phyloP scores from a whole-genome alignment of 768 basidiomycete genomes.

The Suillus plorans region DNA sequence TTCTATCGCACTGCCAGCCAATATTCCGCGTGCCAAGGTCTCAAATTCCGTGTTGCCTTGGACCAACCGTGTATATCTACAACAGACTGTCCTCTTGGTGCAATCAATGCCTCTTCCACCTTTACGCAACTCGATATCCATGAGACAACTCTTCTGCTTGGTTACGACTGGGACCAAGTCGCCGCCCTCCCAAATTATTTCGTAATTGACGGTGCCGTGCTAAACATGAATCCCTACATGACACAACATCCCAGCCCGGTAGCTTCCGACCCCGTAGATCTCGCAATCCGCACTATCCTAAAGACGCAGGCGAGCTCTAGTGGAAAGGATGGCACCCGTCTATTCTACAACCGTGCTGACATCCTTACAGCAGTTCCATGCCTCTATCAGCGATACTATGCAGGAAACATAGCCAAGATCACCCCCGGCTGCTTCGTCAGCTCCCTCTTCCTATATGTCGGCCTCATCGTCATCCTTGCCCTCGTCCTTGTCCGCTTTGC shows the following conservation, averaged over 20 bases:
- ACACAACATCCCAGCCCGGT: slow-evolving; percentile 66
- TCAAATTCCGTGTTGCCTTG: slow-evolving; percentile 65
- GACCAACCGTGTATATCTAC: slow-evolving; percentile 68
- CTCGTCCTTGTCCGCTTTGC: slow-evolving; percentile 89
- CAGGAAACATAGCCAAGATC: slow-evolving; percentile 95
- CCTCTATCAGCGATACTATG: slow-evolving; percentile 81
- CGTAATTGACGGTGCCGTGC: slow-evolving; percentile 90
- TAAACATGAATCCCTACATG: slow-evolving; percentile 91
- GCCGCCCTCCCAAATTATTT: slow-evolving; percentile 69
- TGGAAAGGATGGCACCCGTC: slow-evolving; percentile 88
- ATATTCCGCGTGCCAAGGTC: slow-evolving; percentile 62
- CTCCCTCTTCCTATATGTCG: slow-evolving; percentile 83
- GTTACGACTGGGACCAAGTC: slow-evolving; percentile 92
- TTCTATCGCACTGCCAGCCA: slow-evolving; percentile 72
- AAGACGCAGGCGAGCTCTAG: slow-evolving; percentile 42
- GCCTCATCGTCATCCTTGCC: slow-evolving; percentile 86
- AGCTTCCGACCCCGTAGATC: slow-evolving; percentile 75
- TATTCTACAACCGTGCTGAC: slow-evolving; percentile 73
- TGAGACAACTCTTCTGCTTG: slow-evolving; percentile 69
- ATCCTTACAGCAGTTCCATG: slow-evolving; percentile 75
- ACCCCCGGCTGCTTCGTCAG: slow-evolving; percentile 95
- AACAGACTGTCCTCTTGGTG: slow-evolving; percentile 66
- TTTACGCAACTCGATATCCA: slow-evolving; percentile 60
- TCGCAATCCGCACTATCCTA: slow-evolving; percentile 76
- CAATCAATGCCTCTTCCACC: slow-evolving; percentile 55